These are phyloP conservation scores for Cochlearia excelsa DNA, from an alignment of 345 rosid genomes.

Conservation along the genomic window DNA sequence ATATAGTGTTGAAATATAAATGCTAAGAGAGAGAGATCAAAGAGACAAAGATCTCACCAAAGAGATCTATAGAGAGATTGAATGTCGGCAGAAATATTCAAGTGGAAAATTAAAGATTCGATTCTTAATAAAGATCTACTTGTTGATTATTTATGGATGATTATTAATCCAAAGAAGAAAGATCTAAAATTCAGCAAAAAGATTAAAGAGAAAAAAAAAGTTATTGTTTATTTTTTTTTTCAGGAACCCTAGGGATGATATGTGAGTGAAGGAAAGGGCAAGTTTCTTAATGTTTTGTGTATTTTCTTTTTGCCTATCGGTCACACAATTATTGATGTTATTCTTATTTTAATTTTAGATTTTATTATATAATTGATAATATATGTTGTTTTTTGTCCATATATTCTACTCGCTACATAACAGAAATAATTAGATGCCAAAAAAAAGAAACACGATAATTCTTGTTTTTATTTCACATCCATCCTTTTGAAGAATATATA, in stretches of 20 bases:
- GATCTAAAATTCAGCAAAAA: conserved; percentile 19
- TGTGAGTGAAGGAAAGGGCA: conserved; percentile 28
- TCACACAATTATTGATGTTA: conserved; percentile 19
- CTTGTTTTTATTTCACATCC: not conserved
- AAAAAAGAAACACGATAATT: conserved; percentile 12
- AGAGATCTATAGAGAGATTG: not conserved
- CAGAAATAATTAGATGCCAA: conserved; percentile 25
- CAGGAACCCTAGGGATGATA: conserved; percentile 32
- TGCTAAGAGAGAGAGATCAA: not conserved
- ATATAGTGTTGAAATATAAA: not conserved
- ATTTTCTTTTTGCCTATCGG: conserved; percentile 18
- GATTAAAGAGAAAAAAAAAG: conserved; percentile 31
- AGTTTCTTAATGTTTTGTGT: conserved; percentile 17
- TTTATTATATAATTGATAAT: conserved; percentile 4
- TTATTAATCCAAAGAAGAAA: not conserved
- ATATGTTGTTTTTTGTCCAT: conserved; percentile 14
- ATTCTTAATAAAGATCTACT: not conserved
- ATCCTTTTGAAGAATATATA: not conserved
- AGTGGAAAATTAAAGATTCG: not conserved
- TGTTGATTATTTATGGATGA: not conserved
- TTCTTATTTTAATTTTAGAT: not conserved
- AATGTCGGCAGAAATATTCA: conserved; percentile 13
- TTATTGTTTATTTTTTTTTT: not conserved
- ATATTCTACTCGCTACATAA: conserved; percentile 25
- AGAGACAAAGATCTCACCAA: conserved; percentile 17